Percentiles rank a stretch among this genome's conserved stretches.
phyloP scores from a whole-genome alignment of 371 early-diverging fungal species.

The Rhizopus sp. region DNA sequence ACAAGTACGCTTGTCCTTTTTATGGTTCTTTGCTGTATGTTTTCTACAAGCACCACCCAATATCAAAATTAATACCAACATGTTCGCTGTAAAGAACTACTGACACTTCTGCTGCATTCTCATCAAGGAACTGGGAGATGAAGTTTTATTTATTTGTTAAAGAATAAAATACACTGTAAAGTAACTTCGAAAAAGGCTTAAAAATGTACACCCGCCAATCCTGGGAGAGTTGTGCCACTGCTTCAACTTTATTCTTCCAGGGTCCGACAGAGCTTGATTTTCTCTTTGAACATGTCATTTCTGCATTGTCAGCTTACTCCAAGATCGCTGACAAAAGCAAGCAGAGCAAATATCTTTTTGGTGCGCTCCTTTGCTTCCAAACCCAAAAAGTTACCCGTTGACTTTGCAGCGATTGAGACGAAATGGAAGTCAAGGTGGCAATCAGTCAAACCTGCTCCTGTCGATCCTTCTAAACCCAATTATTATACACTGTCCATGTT shows the following conservation, averaged over 20 bases:
- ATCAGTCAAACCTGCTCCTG: slow-evolving; percentile 8
- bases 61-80: too few relatives aligned
- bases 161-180: too few relatives aligned
- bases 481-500: slow-evolving; percentile 93
- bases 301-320: background rate
- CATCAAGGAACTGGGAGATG: too few relatives aligned
- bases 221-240: too few relatives aligned
- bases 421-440: slow-evolving; percentile 67
- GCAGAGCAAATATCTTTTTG: background rate
- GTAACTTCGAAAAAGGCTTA: too few relatives aligned
- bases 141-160: too few relatives aligned
- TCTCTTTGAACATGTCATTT: background rate
- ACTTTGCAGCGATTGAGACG: slow-evolving; percentile 51
- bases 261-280: background rate
- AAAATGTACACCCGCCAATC: too few relatives aligned
- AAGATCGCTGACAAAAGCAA: background rate
- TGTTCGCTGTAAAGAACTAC: too few relatives aligned
- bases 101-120: too few relatives aligned
- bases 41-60: too few relatives aligned
- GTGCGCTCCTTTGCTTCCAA: background rate
- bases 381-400: slow-evolving; percentile 14
- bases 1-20: too few relatives aligned
- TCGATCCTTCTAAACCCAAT: slow-evolving; percentile 39
- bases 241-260: background rate
- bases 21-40: too few relatives aligned